Evolutionary conservation across 1,284 basidiomycete species (phyloP), one percentile per base, ranked within the genome.

Genomic region (Ustilago sp.): DNA sequence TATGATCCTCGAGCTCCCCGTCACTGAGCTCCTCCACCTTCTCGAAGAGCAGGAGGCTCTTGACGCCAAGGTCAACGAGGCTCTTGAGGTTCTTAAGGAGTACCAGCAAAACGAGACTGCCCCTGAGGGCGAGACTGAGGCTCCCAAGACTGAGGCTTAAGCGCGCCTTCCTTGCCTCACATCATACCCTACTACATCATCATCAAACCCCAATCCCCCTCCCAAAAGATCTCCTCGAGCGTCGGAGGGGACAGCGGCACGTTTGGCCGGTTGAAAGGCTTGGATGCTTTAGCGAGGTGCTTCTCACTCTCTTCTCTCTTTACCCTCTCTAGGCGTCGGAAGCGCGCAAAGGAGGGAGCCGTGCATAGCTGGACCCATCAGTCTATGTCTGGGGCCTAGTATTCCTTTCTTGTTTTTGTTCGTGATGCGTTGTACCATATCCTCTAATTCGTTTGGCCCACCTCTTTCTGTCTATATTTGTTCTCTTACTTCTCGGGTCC

Each of bases 1-100:
- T 53, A 86, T 86, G 84, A 84, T 86, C 65, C 79, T 86, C 65
- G 84, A 86, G 82, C 79, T 86, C 34, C 83, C 84, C 58, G 83
- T 85, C 36, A 77, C 77, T 57, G 84, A 86, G 78, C 74, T 86
- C 43, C 77, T 86, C 47, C 84, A 86, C 75, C 76, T 86, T 35
- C 75, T 86, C 45, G 84, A 86, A 73, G 84, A 86, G 75, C 66
- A 75, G 54, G 83, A 83, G 68, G 83, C 83, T 45, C 82, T 86
- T 23, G 72, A 80, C 41, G 77, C 79, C 68, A 86, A 86, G 81
- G 83, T 85, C 43, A 72, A 76, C 74, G 84, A 86, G 79, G 84
- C 84, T 8, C 80, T 85, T 59, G 77, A 82, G 50, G 84, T 86
- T 23, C 80, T 86, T 55, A 80, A 82, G 63, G 83, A 86, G 76